Evolutionary conservation across 495 filamentous ascomycete species (phyloP).

Genomic region (Aspergillus conjunctus): DNA sequence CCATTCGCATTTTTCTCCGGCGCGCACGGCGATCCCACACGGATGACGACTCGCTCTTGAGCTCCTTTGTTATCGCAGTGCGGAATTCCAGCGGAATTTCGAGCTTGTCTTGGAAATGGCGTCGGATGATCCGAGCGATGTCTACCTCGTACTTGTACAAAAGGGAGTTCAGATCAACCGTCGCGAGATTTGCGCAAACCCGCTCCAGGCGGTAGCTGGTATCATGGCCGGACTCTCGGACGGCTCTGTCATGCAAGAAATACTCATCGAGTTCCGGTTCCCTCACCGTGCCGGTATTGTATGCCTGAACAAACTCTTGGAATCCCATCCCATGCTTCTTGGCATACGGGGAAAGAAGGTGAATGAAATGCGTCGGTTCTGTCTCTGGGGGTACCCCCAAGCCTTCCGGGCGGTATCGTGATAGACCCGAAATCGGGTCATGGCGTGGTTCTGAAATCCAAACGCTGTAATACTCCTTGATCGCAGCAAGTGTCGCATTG

Average conservation of each 20-base stretch:
- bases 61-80: conserved; percentile 53
- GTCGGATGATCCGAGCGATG: conserved; percentile 80
- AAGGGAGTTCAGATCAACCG: conserved; percentile 89
- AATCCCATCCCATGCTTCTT: conserved; percentile 81
- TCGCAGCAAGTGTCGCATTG: conserved; percentile 79
- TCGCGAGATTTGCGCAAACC: conserved; percentile 84
- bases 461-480: conserved; percentile 93
- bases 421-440: conserved; percentile 80
- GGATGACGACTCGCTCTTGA: conserved; percentile 74
- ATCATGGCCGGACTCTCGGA: conserved; percentile 96
- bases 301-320: conserved; percentile 78
- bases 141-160: conserved; percentile 96
- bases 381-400: conserved; percentile 92
- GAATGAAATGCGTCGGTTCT: conserved; percentile 82
- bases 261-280: conserved; percentile 93
- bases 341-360: conserved; percentile 83
- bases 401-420: conserved; percentile 86
- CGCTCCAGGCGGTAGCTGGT: conserved; percentile 90
- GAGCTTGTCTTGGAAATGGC: conserved; percentile 76
- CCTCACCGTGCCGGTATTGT: conserved; percentile 73
- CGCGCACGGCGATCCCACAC: conserved; percentile 85
- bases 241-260: conserved; percentile 91
- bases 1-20: conserved; percentile 75
- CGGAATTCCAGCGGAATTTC: conserved; percentile 79
- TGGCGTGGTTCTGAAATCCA: conserved; percentile 82